Conservation (phyloP, 768 basidiomycete species). For the Pluteus cervinus region DNA sequence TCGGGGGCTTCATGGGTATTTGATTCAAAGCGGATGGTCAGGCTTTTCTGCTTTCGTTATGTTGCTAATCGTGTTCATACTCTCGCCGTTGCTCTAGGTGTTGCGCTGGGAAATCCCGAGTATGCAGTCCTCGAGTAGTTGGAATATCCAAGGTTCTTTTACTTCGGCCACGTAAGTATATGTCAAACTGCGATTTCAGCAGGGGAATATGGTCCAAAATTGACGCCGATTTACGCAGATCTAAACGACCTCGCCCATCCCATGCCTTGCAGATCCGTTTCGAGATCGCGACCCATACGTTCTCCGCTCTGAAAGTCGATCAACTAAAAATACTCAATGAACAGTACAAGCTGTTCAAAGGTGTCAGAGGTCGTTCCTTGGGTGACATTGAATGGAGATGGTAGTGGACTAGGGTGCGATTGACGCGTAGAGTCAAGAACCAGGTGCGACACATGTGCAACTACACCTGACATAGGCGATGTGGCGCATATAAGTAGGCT, state of each 20-base stretch:
- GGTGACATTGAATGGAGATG: conserved; percentile 70
- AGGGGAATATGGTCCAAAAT: too few relatives aligned
- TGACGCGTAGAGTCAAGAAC: too few relatives aligned
- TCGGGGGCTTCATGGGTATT: conserved; percentile 72
- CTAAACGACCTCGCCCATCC: conserved; percentile 52
- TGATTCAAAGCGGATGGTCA: conserved; percentile 61
- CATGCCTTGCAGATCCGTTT: conserved; percentile 72
- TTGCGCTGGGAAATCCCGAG: conserved; percentile 76
- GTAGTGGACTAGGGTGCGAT: conserved; percentile 20
- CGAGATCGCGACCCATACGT: conserved; percentile 64
- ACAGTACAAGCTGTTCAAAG: conserved; percentile 87
- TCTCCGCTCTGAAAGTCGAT: conserved; percentile 79
- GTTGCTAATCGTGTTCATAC: background rate
- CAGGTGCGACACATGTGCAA: too few relatives aligned
- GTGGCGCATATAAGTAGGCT: too few relatives aligned
- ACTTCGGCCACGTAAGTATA: conserved; percentile 49
- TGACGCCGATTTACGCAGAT: background rate
- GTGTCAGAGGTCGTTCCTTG: conserved; percentile 64
- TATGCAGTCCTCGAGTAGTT: conserved; percentile 59
- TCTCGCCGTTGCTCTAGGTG: conserved; percentile 33
- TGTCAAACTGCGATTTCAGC: too few relatives aligned
- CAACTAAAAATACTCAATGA: conserved; percentile 78
- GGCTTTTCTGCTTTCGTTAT: conserved; percentile 6
- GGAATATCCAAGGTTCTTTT: conserved; percentile 77
- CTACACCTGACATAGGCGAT: too few relatives aligned